Percentiles rank a stretch among this genome's conserved stretches.
These are phyloP conservation scores for Epithemia pelagica DNA, from an alignment of 108 stramenopile species.

Conservation along the genomic window DNA sequence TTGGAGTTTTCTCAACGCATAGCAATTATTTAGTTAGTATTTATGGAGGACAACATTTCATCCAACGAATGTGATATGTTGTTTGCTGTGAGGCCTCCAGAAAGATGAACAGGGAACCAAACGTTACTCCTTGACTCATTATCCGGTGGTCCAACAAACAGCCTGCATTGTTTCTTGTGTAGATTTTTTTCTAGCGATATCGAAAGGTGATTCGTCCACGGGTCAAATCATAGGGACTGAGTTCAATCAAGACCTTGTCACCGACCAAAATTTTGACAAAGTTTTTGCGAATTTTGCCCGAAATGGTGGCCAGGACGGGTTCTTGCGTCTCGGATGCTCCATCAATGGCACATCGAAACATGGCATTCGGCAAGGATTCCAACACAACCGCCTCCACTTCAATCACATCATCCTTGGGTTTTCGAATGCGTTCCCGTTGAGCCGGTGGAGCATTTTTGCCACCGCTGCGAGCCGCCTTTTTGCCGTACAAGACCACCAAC, in stretches of 20 bases:
- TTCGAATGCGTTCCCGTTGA: conserved; percentile 43
- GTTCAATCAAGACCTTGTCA: conserved; percentile 85
- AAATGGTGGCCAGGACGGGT: conserved; percentile 83
- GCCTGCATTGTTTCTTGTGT: too few species aligned
- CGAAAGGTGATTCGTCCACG: conserved; percentile 91
- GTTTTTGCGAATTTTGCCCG: conserved; percentile 90
- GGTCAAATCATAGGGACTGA: conserved; percentile 92
- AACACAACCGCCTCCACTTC: conserved; percentile 80
- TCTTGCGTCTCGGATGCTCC: conserved; percentile 74
- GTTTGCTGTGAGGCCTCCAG: too few species aligned
- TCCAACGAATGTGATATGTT: too few species aligned
- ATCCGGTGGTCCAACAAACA: too few species aligned
- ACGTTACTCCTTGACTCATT: too few species aligned
- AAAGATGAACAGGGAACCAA: too few species aligned
- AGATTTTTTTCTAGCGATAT: too few species aligned
- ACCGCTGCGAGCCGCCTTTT: conserved; percentile 68
- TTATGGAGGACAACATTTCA: too few species aligned
- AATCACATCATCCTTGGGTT: conserved; percentile 87
- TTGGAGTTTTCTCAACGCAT: too few species aligned
- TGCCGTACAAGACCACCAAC: conserved; percentile 43
- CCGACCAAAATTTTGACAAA: conserved; percentile 91
- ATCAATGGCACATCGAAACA: conserved; percentile 85
- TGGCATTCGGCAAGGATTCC: conserved; percentile 88
- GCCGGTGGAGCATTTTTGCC: conserved; percentile 40
- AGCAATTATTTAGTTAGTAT: too few species aligned